Evolutionary conservation across 2,329 filamentous ascomycete species (phyloP).

Genomic region (Emergomyces pasteurianus): DNA sequence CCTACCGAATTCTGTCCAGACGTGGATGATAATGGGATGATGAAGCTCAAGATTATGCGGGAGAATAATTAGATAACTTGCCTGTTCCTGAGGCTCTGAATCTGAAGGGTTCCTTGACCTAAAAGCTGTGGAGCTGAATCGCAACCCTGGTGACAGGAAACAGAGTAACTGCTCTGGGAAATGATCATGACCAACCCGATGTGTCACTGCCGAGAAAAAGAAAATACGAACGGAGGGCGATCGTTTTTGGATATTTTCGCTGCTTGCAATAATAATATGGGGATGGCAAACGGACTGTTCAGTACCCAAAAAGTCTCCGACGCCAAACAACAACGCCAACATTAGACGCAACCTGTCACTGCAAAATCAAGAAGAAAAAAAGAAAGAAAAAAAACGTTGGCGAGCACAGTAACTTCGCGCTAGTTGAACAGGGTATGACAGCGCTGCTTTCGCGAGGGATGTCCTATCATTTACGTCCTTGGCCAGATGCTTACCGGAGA

Average conservation of each 20-base stretch:
- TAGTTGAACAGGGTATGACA: not conserved
- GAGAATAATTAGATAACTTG: not conserved
- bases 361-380: no score
- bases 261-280: not conserved
- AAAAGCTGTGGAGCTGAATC: not conserved
- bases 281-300: not conserved
- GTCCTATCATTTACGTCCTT: not conserved
- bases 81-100: not conserved
- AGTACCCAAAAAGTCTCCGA: no score
- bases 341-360: no score
- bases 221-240: not conserved
- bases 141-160: not conserved
- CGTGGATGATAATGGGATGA: no score
- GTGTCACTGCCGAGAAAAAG: not conserved
- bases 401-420: not conserved
- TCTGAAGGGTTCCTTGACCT: not conserved
- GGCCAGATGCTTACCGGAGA: not conserved
- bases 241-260: not conserved
- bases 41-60: not conserved
- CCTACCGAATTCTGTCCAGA: no score
- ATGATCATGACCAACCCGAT: not conserved
- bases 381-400: not conserved
- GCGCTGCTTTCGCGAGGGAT: not conserved
- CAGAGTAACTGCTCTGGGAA: not conserved
- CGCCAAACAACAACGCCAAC: not conserved